Percentiles rank a stretch among this genome's conserved stretches.
phyloP scores from a whole-genome alignment of 352 stramenopile genomes.

The Aphanomyces stellatus region DNA sequence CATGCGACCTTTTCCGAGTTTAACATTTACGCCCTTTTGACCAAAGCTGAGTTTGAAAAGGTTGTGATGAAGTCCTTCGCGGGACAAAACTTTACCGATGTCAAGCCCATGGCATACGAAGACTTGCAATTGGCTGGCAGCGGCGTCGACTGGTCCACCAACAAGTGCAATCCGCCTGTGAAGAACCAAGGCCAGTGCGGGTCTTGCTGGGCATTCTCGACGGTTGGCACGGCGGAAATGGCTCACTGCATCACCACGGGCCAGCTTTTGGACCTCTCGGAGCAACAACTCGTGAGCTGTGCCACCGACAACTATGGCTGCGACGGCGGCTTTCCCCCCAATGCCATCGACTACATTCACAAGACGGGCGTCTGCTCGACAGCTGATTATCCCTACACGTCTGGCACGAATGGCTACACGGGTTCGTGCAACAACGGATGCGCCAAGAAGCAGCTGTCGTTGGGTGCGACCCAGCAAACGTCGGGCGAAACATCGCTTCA shows the following conservation, averaged over 20 bases:
- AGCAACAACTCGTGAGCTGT: constrained; percentile 89
- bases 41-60: too few relatives aligned
- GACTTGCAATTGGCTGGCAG: too few relatives aligned
- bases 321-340: background rate
- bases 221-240: constrained; percentile 85
- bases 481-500: constrained; percentile 80
- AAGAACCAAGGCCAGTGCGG: constrained; percentile 89
- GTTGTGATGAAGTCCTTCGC: too few relatives aligned
- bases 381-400: too few relatives aligned
- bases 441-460: background rate
- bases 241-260: constrained; percentile 73
- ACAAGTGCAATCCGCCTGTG: too few relatives aligned
- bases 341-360: constrained; percentile 3
- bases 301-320: constrained; percentile 27
- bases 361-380: too few relatives aligned
- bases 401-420: too few relatives aligned
- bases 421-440: background rate
- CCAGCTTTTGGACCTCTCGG: constrained; percentile 66
- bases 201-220: constrained; percentile 90
- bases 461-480: constrained; percentile 32
- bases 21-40: too few relatives aligned
- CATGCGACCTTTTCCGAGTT: too few relatives aligned
- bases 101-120: too few relatives aligned
- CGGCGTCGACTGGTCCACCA: too few relatives aligned
- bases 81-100: too few relatives aligned